These are phyloP conservation scores for Glebionis coronaria DNA, from an alignment of 129 eudicot genomes.

Conservation along the genomic window DNA sequence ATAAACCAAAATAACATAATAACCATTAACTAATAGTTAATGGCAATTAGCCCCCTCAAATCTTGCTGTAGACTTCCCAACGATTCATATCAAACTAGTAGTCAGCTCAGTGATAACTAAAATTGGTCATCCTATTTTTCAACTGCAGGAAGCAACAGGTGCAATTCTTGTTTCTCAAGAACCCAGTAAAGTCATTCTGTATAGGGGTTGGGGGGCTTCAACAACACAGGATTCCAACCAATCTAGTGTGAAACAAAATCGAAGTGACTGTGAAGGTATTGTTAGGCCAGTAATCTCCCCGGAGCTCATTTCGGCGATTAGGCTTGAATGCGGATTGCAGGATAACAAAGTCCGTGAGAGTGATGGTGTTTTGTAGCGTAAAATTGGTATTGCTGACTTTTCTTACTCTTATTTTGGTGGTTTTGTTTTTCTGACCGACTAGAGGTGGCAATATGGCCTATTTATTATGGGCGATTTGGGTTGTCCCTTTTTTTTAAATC, in stretches of 20 bases:
- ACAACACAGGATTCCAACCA: slow-evolving; percentile 15
- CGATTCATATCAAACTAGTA: no score
- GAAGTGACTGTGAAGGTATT: slow-evolving; percentile 15
- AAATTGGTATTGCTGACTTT: slow-evolving; percentile 14
- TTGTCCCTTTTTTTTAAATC: no score
- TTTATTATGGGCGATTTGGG: no score
- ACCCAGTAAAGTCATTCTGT: slow-evolving; percentile 78
- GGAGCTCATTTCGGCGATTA: slow-evolving; percentile 78
- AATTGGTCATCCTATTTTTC: slow-evolving; percentile 10
- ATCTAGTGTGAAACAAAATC: slow-evolving; percentile 11
- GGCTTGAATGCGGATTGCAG: slow-evolving; percentile 83
- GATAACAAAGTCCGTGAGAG: slow-evolving; percentile 20
- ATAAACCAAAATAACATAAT: no score
- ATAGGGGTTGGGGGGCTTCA: slow-evolving; percentile 79
- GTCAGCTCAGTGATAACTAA: background rate
- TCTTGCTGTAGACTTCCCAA: no score
- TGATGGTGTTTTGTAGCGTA: slow-evolving; percentile 3
- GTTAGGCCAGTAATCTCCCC: slow-evolving; percentile 42
- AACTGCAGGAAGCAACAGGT: slow-evolving; percentile 81
- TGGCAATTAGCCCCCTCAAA: no score
- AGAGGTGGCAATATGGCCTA: no score
- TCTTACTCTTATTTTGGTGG: background rate
- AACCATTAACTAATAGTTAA: no score
- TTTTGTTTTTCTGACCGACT: background rate
- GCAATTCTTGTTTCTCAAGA: slow-evolving; percentile 83